Evolutionary conservation across 1,139 yeast genomes (phyloP), one percentile per base, ranked within the genome.

Genomic region (Groenewaldozyma sp.): DNA sequence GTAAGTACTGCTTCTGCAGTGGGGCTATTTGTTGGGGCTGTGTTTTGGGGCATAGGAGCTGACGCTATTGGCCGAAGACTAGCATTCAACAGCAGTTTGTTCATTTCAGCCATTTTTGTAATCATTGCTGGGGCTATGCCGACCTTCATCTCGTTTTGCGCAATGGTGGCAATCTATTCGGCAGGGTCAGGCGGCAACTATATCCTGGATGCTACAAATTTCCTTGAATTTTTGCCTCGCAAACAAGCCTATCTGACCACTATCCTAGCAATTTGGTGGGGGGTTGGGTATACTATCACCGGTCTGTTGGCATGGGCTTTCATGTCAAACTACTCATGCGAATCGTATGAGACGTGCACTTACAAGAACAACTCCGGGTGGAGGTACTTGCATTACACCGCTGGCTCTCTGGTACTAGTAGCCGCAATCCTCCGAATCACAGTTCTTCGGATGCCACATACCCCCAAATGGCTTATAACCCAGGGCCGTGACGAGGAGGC

Each of bases 161-260:
- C 74, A 24, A 68, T 74, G 50, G 65, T 71, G 44, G 67, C 71
- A 39, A 51, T 76, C 24, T 55, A 68, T 27, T 59, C 70, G 31
- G 67, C 69, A 43, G 71, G 72, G 19, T 70, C 73, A 9, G 81
- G 81, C 43, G 81, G 81, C 40, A 76, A 76, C 51, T 62, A 74
- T 45, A 77, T 74, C 4, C 59, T 75, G 28, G 82, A 76, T 56
- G 73, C 76, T 21, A 66, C 78, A 37, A 74, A 73, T 9, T 73
- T 76, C 46, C 57, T 76, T 42, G 81, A 76, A 51, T 74, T 66
- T 46, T 57, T 75, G 37, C 81, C 82, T 2, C 60, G 63, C 35
- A 69, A 65, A 38, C 59, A 68, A 45, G 76, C 73, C 46, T 72
- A 68, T 64, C 55, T 76, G 43, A 65, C 73, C 37, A 73, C 79